Percentiles rank a stretch among this genome's conserved stretches.
Evolutionary conservation across 2,329 filamentous ascomycete genomes (phyloP).

Genomic region (Aspergillus amoenus): DNA sequence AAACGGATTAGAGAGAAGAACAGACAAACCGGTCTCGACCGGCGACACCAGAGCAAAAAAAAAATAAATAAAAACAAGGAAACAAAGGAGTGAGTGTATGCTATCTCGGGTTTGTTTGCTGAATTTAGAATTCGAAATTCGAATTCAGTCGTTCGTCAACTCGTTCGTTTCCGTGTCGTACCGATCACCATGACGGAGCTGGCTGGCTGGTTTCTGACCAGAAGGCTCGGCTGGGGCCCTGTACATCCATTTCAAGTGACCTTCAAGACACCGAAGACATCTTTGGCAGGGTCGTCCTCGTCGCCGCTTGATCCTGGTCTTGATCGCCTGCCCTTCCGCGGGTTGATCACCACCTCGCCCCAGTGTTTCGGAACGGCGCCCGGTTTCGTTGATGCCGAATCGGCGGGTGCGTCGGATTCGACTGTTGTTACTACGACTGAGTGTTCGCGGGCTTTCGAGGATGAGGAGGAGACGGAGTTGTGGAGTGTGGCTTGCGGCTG

Average conservation of each 20-base stretch:
- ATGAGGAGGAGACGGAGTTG: constrained; percentile 27
- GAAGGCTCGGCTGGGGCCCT: no score
- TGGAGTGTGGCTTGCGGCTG: constrained; percentile 39
- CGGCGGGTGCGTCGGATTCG: constrained; percentile 15
- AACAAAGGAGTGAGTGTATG: constrained; percentile 4
- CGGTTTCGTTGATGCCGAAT: constrained; percentile 14
- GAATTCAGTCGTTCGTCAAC: background rate
- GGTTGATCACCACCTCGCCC: constrained; percentile 46
- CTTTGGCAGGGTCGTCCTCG: constrained; percentile 23
- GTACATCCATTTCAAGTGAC: constrained; percentile 24
- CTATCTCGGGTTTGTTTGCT: constrained; percentile 8
- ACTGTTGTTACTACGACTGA: constrained; percentile 19
- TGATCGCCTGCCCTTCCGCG: constrained; percentile 33
- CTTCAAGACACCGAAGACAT: constrained; percentile 43
- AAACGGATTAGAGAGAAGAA: background rate
- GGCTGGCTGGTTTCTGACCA: background rate
- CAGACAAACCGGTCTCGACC: constrained; percentile 5
- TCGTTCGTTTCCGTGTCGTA: constrained; percentile 10
- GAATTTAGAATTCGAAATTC: background rate
- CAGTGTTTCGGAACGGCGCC: constrained; percentile 41
- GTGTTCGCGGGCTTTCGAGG: constrained; percentile 25
- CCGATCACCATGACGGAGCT: background rate
- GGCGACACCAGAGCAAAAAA: constrained; percentile 7
- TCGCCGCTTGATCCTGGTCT: constrained; percentile 26
- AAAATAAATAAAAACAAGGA: background rate